Base-by-base conservation (phyloP, 768 basidiomycete genomes). In the Naganishia antarctica region DNA sequence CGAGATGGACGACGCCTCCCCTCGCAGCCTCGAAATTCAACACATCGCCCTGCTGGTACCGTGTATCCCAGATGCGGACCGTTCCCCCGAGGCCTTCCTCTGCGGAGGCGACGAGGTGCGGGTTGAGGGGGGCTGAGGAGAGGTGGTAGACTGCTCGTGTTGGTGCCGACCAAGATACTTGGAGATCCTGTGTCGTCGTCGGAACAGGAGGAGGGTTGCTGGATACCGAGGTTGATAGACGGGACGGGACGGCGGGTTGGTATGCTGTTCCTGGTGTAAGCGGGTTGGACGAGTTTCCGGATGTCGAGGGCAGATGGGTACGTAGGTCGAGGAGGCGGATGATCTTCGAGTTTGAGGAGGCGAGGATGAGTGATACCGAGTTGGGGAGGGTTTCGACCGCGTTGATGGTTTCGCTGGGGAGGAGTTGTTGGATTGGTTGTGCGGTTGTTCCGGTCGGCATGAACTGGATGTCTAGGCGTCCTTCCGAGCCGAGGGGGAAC, bases 21-120 rank as follows among this genome's bases (percentile, higher is more conserved):
- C 69, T 63, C 4, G 53, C 37, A 6, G 73, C 70, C 12, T 75
- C 72, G 28, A 73, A 71, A 61, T 65, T 70, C 28, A 76, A 31
- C 25, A 74, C 41, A 37, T 74, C 73, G 2, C 66, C 66, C 13
- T 68, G 28, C 43, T 65, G 69, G 37, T 58, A 63, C 43, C 66
- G 34, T 15, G 60, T 69, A 68, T 77, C 76, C 72, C 73, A 77
- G 9, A 77, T 37, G 41, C 68, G 66, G n/a, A 77, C 74, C 3
- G 63, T 60, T 11, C 68, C 68, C 25, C 34, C 31, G n/a, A 64
- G 43, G 3, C 66, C 63, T 32, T 66, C 66, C 51, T 77, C 76
- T 31, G 49, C 74, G 23, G 71, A 71, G 1, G 74, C 76, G 50
- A 77, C 74, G 18, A 69, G 21, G 13, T 69, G 57, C 26, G 63